phyloP scores from a whole-genome alignment of 75 land plant genomes.

The Picea glauca region DNA sequence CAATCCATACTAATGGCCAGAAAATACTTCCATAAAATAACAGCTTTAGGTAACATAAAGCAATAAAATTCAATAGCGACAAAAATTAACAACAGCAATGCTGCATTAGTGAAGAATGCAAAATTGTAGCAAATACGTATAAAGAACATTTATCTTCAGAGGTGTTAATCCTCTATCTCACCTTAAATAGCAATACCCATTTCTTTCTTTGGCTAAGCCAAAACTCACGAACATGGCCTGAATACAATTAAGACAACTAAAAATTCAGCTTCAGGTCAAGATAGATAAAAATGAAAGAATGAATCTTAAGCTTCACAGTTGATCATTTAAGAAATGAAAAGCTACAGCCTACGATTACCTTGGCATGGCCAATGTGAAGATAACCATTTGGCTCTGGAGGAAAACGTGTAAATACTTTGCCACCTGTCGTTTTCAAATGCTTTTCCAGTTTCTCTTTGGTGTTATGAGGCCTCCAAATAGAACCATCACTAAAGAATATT shows the following conservation, averaged over 20 bases:
- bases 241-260: neutral
- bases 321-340: neutral
- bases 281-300: neutral
- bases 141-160: neutral
- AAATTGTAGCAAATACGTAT: neutral
- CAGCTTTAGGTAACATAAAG: neutral
- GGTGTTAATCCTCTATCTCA: slow-evolving; percentile 9
- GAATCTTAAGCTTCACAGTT: neutral
- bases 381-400: slow-evolving; percentile 99
- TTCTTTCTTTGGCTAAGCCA: slow-evolving; percentile 91
- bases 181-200: slow-evolving; percentile 87
- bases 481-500: slow-evolving; percentile 84
- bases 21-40: slow-evolving; percentile 7
- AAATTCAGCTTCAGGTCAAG: neutral
- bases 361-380: slow-evolving; percentile 99
- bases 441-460: slow-evolving; percentile 69
- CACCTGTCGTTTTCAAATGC: slow-evolving; percentile 79
- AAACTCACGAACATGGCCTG: slow-evolving; percentile 98
- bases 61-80: neutral
- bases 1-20: neutral
- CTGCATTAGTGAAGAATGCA: neutral
- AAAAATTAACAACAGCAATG: neutral
- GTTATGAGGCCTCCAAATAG: slow-evolving; percentile 76
- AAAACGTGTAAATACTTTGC: slow-evolving; percentile 84
- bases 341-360: slow-evolving; percentile 42